Evolutionary conservation across 2,329 filamentous ascomycete species (phyloP), one percentile per base, ranked within the genome.

Genomic region (Biscogniauxia mediterranea): DNA sequence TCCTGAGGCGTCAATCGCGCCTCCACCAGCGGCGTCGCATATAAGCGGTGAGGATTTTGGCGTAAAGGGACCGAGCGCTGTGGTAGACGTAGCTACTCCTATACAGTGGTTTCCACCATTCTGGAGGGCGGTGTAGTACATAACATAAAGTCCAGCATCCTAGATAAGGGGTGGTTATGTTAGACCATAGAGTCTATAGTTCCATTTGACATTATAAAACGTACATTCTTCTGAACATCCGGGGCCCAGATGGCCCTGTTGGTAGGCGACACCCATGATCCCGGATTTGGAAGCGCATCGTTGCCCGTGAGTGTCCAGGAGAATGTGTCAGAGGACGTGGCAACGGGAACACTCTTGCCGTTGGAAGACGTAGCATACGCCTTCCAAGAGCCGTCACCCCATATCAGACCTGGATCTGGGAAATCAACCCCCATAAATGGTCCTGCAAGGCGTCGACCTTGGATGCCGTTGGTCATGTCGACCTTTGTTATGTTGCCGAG

Each of bases 181-280:
- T 54, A 54, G 52, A 54, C 32, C 20, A 5, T 50, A 21, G 17
- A 49, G 23, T 38, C 21, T 42, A 15, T 6, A 25, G 32, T 21
- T 19, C 28, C 20, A 17, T 8, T 32, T 17, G 11, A 17, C 11
- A n/a, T 46, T 4, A 13, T 25, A 52, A 51, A 28, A 60, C 67
- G 54, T 60, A 72, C 71, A 46, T 71, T 72, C 64, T 71, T 73
- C 58, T 72, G 66, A 15, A 74, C 70, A 46, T 73, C 71, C 0
- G 72, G 72, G 2, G 72, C 72, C 72, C 71, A 74, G 49, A 73
- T 68, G 2, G 64, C 59, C 20, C 55, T 51, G 54, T 70, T 68
- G 1, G 57, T 62, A 1, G 66, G 42, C 32, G 70, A 63, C n/a
- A 72, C 70, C 72, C 72, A 74, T 2, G 64, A 54, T 9, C 72